Percentiles rank a stretch among this genome's conserved stretches.
These are phyloP conservation scores for Alternaria triticina DNA, from an alignment of 2,329 filamentous ascomycete genomes.

Conservation along the genomic window DNA sequence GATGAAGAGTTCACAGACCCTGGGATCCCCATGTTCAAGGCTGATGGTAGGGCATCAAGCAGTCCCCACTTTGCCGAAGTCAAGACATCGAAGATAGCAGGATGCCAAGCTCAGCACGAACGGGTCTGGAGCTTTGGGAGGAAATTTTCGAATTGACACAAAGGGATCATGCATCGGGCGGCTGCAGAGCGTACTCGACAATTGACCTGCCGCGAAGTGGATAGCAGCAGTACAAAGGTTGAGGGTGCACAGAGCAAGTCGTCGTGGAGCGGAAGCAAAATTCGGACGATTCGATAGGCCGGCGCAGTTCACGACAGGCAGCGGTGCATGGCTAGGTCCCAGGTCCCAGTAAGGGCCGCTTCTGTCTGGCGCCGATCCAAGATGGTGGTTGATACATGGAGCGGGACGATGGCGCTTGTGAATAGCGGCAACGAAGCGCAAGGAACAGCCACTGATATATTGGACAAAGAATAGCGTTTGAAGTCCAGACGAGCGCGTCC, in stretches of 20 bases:
- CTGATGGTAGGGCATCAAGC: constrained; percentile 13
- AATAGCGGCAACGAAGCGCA: constrained; percentile 13
- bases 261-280: constrained; percentile 19
- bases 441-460: background rate
- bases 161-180: constrained; percentile 16
- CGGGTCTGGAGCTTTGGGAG: background rate
- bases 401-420: constrained; percentile 18
- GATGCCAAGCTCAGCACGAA: background rate
- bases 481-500: background rate
- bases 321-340: constrained; percentile 31
- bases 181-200: constrained; percentile 27
- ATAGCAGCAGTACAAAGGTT: constrained; percentile 18
- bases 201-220: constrained; percentile 15
- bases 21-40: constrained; percentile 9
- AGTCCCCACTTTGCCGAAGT: constrained; percentile 5
- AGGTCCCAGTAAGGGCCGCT: constrained; percentile 29
- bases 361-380: constrained; percentile 39
- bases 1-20: constrained; percentile 9
- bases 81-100: background rate
- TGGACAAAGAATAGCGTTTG: background rate
- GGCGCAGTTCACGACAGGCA: constrained; percentile 24
- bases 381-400: constrained; percentile 30
- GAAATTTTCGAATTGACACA: constrained; percentile 3
- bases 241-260: constrained; percentile 26
- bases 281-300: constrained; percentile 34